phyloP scores from a whole-genome alignment of 2,329 filamentous ascomycete genomes.

The Penicillium aurantiogriseum region DNA sequence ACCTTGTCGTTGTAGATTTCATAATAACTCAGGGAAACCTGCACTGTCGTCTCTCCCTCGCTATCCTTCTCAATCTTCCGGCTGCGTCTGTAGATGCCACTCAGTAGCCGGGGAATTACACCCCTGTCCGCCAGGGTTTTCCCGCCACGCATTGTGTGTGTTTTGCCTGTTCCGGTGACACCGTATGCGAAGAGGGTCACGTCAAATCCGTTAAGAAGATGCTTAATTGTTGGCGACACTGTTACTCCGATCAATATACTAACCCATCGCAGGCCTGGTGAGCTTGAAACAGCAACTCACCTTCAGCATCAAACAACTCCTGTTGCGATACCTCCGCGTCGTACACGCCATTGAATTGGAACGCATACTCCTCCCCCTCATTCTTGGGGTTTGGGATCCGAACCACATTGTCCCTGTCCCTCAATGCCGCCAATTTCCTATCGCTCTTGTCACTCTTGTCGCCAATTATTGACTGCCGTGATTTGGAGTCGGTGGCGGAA shows the following conservation, averaged over 20 bases:
- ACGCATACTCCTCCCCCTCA: slow-evolving; percentile 83
- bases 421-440: slow-evolving; percentile 32
- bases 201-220: slow-evolving; percentile 80
- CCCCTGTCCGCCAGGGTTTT: slow-evolving; percentile 81
- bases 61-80: slow-evolving; percentile 83
- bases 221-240: slow-evolving; percentile 89
- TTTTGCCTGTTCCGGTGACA: slow-evolving; percentile 90
- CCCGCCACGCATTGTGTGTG: slow-evolving; percentile 92
- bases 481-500: slow-evolving; percentile 23
- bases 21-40: slow-evolving; percentile 83
- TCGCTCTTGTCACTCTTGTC: slow-evolving; percentile 21
- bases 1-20: slow-evolving; percentile 98
- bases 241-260: slow-evolving; percentile 22
- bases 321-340: slow-evolving; percentile 78
- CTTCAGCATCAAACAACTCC: slow-evolving; percentile 83
- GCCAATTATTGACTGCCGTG: slow-evolving; percentile 21
- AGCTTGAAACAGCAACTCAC: slow-evolving; percentile 48
- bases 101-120: slow-evolving; percentile 81
- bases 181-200: slow-evolving; percentile 91
- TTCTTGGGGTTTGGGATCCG: slow-evolving; percentile 95
- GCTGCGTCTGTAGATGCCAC: slow-evolving; percentile 77
- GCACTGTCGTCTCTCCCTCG: slow-evolving; percentile 65
- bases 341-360: slow-evolving; percentile 93
- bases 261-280: not conserved
- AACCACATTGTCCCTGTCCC: slow-evolving; percentile 65